phyloP scores from a whole-genome alignment of 495 filamentous ascomycete species.

The Annulohypoxylon moriforme region DNA sequence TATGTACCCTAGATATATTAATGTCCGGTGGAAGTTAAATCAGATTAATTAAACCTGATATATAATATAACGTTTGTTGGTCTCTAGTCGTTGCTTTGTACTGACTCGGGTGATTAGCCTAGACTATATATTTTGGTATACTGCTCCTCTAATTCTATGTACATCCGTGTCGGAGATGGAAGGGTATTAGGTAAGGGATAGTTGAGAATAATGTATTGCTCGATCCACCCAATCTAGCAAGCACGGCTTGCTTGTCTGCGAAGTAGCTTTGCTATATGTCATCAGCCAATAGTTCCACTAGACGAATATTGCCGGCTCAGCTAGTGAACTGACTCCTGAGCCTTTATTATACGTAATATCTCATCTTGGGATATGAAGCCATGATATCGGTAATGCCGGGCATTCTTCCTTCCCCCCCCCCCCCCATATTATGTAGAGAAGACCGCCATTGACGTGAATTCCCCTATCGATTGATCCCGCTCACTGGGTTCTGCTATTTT shows the following conservation, averaged over 20 bases:
- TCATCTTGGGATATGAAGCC: conserved; percentile 5
- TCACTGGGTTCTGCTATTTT: conserved; percentile 54
- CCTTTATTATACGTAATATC: conserved; percentile 5
- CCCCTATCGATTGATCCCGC: not conserved
- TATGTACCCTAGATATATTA: not conserved
- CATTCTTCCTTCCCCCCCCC: conserved; percentile 20
- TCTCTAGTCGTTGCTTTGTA: conserved; percentile 6
- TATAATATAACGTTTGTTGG: conserved; percentile 1
- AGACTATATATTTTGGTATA: conserved; percentile 8
- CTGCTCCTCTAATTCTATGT: conserved; percentile 10
- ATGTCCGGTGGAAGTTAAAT: not conserved
- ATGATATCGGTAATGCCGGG: not conserved
- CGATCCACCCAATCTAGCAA: not conserved
- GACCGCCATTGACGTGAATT: not conserved
- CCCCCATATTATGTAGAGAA: conserved; percentile 3
- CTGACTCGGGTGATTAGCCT: conserved; percentile 12
- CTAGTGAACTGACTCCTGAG: not conserved
- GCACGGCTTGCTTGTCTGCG: not conserved
- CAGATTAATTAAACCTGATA: conserved; percentile 1
- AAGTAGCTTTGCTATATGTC: not conserved
- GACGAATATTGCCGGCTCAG: not conserved
- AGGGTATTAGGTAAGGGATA: conserved; percentile 3
- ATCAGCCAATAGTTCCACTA: not conserved
- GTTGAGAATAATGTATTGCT: not conserved
- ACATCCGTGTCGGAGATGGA: conserved; percentile 11